These are phyloP conservation scores for Eucalyptus erythrocorys DNA, from an alignment of 345 rosid genomes.

Conservation along the genomic window DNA sequence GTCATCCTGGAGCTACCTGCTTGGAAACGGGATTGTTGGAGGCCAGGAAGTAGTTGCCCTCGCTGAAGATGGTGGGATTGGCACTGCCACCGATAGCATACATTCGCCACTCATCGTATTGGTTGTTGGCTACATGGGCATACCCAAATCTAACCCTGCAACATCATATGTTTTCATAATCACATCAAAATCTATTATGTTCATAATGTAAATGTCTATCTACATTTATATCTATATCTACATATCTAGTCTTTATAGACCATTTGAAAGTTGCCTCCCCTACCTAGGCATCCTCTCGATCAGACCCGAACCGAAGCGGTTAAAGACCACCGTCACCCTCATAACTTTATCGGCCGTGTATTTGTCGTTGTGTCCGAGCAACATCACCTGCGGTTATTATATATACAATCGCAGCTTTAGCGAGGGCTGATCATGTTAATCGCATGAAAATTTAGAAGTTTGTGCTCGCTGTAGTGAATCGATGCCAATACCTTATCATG, in stretches of 20 bases:
- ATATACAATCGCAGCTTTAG: not conserved
- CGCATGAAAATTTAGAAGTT: not conserved
- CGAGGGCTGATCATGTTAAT: not conserved
- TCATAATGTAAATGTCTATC: not conserved
- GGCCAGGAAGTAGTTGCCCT: slow-evolving; percentile 82
- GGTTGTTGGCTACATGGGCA: slow-evolving; percentile 90
- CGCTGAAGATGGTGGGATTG: slow-evolving; percentile 80
- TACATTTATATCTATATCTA: not conserved
- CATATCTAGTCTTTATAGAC: not conserved
- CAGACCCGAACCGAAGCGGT: slow-evolving; percentile 76
- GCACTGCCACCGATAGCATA: slow-evolving; percentile 95
- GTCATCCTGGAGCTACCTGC: slow-evolving; percentile 25
- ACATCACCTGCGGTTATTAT: slow-evolving; percentile 43
- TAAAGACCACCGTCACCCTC: slow-evolving; percentile 80
- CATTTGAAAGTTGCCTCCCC: not conserved
- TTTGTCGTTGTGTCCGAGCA: slow-evolving; percentile 71
- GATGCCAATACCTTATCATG: slow-evolving; percentile 47
- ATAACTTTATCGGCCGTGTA: slow-evolving; percentile 62
- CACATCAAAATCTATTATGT: not conserved
- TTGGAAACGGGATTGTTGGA: slow-evolving; percentile 30
- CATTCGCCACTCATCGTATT: slow-evolving; percentile 88
- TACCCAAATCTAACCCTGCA: slow-evolving; percentile 66
- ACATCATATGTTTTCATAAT: not conserved
- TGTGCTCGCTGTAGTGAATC: not conserved
- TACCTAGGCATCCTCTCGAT: slow-evolving; percentile 92